phyloP scores from a whole-genome alignment of 1,284 basidiomycete species.

The Fomitiporia mediterranea region DNA sequence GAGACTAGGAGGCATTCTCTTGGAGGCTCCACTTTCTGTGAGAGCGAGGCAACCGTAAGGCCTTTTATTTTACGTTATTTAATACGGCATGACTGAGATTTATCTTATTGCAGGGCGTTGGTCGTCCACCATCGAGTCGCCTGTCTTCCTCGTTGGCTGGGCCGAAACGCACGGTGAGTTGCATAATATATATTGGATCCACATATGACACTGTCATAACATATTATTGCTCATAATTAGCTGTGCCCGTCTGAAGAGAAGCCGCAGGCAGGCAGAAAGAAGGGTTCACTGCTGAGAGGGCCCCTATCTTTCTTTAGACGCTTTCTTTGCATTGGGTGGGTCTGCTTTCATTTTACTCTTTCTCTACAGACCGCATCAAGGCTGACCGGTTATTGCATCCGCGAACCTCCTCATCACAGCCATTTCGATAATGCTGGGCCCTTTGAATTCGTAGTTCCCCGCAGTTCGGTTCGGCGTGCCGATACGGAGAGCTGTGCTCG shows the following conservation, averaged over 20 bases:
- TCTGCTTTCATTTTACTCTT: not conserved
- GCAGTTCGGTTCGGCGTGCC: not conserved
- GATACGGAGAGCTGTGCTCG: not conserved
- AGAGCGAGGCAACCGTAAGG: no score
- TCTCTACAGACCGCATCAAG: not conserved
- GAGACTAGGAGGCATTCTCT: no score
- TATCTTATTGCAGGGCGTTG: not conserved
- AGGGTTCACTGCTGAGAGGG: not conserved
- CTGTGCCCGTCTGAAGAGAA: not conserved
- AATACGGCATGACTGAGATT: not conserved
- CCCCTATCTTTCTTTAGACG: not conserved
- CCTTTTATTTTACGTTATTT: not conserved
- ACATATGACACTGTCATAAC: not conserved
- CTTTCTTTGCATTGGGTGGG: slow-evolving; percentile 5
- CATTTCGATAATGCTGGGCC: not conserved
- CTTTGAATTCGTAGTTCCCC: not conserved
- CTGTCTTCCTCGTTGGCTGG: not conserved
- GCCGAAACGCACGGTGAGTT: no score
- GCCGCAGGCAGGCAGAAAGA: not conserved
- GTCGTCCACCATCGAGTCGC: not conserved
- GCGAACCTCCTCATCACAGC: not conserved
- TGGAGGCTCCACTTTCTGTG: no score
- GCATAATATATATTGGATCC: not conserved
- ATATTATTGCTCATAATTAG: not conserved
- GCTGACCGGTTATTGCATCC: not conserved